Base-by-base conservation (phyloP, 176 grass and related monocot species). In the Hyparrhenia diplandra region DNA sequence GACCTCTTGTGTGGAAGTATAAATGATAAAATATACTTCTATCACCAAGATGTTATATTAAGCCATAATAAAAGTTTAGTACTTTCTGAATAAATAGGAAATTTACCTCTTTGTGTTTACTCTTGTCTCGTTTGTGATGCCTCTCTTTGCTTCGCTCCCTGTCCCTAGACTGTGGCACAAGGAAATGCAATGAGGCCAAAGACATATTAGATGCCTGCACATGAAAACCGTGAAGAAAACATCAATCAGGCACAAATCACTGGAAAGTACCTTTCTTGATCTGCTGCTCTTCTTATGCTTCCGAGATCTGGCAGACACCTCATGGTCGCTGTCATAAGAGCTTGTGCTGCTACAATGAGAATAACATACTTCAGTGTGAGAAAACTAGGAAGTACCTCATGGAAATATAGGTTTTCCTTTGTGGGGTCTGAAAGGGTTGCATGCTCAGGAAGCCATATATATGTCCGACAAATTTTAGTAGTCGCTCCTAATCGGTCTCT, bases 271-370 rank as follows among this genome's bases (percentile, higher is more conserved):
- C 89, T 94, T 94, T 78, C 84, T 94, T 24, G 92, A 84, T 78
- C 73, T 87, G 43, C 89, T 90, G 43, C 83, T 86, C 75, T 89
- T 90, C 84, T 94, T 94, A 71, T 75, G 86, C 83, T 88, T 94
- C 18, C 73, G 84, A n/a, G 75, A 88, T 73, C 77, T 71, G 59
- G 75, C 76, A 81, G 77, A 87, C 40, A 66, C 80, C 57, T 92
- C 86, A 3, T 63, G 78, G 52, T 91, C 88, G 13, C 86, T 89
- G 18, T 89, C 80, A 52, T 83, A 91, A 75, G 83, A 89, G 42
- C 82, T 91, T 32, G 87, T 29, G 49, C 81, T 88, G 86, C 85
- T 86, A 64, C 74, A 69, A n/a, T 80, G 32, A 79, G 25, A 76
- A 76, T 17, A 5, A 45, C 41, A 76, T 29, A 57, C 24, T 71